A percentile compares a stretch with the other conserved stretches of the same genome.
Evolutionary conservation across 331 rosid species (phyloP).

Genomic region (Rhamnella rubrinervis): DNA sequence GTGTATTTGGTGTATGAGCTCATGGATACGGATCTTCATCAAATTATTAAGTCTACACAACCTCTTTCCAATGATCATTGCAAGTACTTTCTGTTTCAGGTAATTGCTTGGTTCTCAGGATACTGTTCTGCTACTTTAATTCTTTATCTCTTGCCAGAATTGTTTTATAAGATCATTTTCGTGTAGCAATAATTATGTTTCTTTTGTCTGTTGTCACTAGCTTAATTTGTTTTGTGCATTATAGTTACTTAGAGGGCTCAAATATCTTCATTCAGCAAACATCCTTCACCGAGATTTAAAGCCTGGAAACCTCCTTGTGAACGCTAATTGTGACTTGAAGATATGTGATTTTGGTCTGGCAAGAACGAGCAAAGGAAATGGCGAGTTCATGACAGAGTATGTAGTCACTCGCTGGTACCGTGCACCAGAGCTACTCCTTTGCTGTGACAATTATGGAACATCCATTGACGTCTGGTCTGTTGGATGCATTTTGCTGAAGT

Average conservation of each 20-base stretch:
- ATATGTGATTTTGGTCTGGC: constrained; percentile 61
- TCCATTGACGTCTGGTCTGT: constrained; percentile 64
- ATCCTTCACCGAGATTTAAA: constrained; percentile 59
- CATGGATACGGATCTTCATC: constrained; percentile 58
- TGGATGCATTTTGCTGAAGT: constrained; percentile 61
- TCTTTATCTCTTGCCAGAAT: constrained; percentile 7
- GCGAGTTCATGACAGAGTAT: constrained; percentile 57
- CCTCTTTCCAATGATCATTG: constrained; percentile 49
- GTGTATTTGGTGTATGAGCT: constrained; percentile 58
- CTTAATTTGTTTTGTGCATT: constrained; percentile 9
- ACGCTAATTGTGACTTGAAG: constrained; percentile 51
- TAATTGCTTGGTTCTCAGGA: constrained; percentile 1
- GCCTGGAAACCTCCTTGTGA: constrained; percentile 59
- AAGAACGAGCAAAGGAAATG: constrained; percentile 41
- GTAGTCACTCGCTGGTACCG: constrained; percentile 69
- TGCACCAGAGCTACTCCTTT: constrained; percentile 54
- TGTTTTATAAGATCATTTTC: neutral
- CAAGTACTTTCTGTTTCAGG: constrained; percentile 59
- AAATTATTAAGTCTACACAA: constrained; percentile 51
- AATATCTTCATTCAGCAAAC: constrained; percentile 56
- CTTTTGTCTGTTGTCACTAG: constrained; percentile 2
- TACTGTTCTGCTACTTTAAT: neutral
- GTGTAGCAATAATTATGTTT: neutral
- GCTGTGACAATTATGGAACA: constrained; percentile 55
- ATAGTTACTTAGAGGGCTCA: constrained; percentile 51